Evolutionary conservation across 768 basidiomycete species (phyloP), one percentile per base, ranked within the genome.

Genomic region (Imleria badia): DNA sequence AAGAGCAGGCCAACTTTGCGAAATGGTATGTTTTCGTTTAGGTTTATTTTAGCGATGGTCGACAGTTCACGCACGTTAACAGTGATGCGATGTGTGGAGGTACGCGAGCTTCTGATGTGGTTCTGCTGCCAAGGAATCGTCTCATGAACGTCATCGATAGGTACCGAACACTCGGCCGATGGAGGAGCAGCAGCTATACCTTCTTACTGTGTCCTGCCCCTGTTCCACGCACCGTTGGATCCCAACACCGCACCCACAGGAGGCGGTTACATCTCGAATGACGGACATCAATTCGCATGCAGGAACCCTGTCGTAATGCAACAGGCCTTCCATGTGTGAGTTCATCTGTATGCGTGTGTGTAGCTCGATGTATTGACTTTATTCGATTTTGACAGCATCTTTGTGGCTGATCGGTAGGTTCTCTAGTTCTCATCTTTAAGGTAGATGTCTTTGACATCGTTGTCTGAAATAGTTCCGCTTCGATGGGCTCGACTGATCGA

Each of bases 301-400:
- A 72, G 72, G 49, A 82, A 85, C 56, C 85, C 84, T 1, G 72
- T 71, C 1, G n/a, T n/a, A n/a, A 64, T 80, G 65, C 78, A 77
- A 19, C 82, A 79, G 58, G 74, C 84, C 0, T 84, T 78, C 69
- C 83, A 86, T 64, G 81, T 86, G 81, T 84, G 64, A 54, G 82
- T 74, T 3, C 5, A 14, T 29, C 17, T 0, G 2, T 2, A 9
- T 52, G 14, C 1, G 3, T 15, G 15, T 6, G 11, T 41, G 2
- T 3, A 4, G 1, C 3, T 2, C 8, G 13, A 22, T 15, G 19
- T 19, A 26, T 26, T 51, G 33, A 66, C 17, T 33, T 9, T 3
- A 44, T 38, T 11, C 14, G 13, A 14, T n/a, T 36, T 41, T 31
- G 55, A 45, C 11, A 81, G 80, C 10, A 78, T 82, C n/a, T 84